phyloP scores from a whole-genome alignment of 371 early-diverging fungal genomes.

The Lichtheimia ornata region DNA sequence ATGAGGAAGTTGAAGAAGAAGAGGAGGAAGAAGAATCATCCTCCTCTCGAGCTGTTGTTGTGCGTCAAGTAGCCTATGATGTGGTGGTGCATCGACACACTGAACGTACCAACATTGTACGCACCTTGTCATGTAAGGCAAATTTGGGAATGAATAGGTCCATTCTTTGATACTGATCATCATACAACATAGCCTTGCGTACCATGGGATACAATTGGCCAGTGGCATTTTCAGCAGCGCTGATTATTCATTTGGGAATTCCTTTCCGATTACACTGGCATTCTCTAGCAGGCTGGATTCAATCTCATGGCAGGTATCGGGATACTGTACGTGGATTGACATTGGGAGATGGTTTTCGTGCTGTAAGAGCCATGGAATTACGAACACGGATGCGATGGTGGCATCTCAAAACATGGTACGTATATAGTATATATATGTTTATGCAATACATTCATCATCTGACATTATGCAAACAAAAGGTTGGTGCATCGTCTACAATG shows the following conservation, averaged over 20 bases:
- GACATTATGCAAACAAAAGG: constrained; percentile 14
- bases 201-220: constrained; percentile 40
- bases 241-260: constrained; percentile 44
- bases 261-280: constrained; percentile 41
- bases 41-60: not conserved
- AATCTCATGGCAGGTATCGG: constrained; percentile 21
- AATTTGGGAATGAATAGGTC: no score
- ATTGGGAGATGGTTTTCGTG: constrained; percentile 43
- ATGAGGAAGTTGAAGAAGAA: not conserved
- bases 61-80: not conserved
- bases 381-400: constrained; percentile 33
- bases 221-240: constrained; percentile 37
- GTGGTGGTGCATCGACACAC: no score
- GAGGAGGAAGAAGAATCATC: not conserved
- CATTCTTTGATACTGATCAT: no score
- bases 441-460: not conserved
- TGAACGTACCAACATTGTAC: no score
- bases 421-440: not conserved
- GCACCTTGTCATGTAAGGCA: no score
- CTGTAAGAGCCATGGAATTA: constrained; percentile 24
- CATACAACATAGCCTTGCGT: constrained; percentile 37
- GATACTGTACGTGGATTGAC: constrained; percentile 23
- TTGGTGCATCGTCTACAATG: constrained; percentile 40
- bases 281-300: constrained; percentile 23
- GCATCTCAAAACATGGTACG: constrained; percentile 29